A percentile compares a stretch with the other conserved stretches of the same genome.
These are phyloP conservation scores for Cryphonectria japonica DNA, from an alignment of 2,329 filamentous ascomycete genomes.

Conservation along the genomic window DNA sequence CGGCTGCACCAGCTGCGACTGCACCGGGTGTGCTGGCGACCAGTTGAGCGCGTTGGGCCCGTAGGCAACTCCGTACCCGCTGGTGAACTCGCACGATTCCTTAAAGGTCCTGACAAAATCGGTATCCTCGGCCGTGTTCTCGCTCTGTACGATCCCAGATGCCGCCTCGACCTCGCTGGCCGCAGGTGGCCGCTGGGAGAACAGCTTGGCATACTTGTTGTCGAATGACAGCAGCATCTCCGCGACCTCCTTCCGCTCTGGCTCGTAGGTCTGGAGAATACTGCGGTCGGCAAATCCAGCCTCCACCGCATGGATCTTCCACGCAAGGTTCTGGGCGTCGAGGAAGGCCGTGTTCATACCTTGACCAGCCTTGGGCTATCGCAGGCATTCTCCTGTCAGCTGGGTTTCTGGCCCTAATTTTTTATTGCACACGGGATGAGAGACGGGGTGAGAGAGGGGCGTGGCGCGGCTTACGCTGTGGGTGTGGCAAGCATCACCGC, in stretches of 20 bases:
- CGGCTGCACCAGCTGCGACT: conserved; percentile 71
- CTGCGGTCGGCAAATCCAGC: conserved; percentile 75
- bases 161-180: conserved; percentile 74
- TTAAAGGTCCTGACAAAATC: conserved; percentile 91
- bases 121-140: conserved; percentile 58
- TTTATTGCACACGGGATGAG: not conserved
- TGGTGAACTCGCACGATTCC: conserved; percentile 88
- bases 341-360: conserved; percentile 82
- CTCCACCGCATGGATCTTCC: conserved; percentile 95
- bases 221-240: conserved; percentile 86
- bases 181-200: conserved; percentile 77
- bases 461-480: conserved; percentile 61
- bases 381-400: not conserved
- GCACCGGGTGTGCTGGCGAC: conserved; percentile 72
- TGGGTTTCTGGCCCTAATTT: not conserved
- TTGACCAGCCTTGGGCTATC: conserved; percentile 74
- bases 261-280: conserved; percentile 82
- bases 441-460: not conserved
- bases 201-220: conserved; percentile 85
- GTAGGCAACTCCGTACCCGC: conserved; percentile 88
- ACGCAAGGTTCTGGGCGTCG: conserved; percentile 86
- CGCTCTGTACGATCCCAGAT: conserved; percentile 39
- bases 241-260: conserved; percentile 81
- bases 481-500: conserved; percentile 79
- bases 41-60: conserved; percentile 83